Conservation (phyloP, 805 yeast genomes). For the Lipomyces japonicus region DNA sequence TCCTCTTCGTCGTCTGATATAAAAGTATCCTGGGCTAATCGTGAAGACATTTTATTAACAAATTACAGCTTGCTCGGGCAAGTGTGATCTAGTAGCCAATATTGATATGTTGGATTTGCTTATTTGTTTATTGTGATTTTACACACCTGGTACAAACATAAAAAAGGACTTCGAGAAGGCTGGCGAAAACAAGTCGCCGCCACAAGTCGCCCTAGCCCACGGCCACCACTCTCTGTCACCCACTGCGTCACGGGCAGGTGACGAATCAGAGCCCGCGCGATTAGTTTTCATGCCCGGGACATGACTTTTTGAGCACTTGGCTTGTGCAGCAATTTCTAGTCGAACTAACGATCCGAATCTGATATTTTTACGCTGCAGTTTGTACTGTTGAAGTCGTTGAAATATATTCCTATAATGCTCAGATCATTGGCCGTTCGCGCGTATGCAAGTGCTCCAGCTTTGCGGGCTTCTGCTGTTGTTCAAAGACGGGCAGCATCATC, state of each 20-base stretch:
- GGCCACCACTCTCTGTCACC: not conserved
- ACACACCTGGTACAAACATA: no score
- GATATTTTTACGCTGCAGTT: no score
- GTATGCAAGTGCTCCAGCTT: not conserved
- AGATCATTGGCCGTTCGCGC: conserved; percentile 9
- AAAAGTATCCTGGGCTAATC: conserved; percentile 27
- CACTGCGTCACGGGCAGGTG: not conserved
- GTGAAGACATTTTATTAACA: conserved; percentile 9
- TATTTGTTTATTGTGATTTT: no score
- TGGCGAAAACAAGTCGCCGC: not conserved
- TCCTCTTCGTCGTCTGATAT: conserved; percentile 79
- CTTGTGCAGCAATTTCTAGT: no score
- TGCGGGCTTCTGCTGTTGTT: not conserved
- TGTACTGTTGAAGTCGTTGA: no score
- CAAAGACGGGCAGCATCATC: conserved; percentile 17
- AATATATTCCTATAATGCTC: not conserved
- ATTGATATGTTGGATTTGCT: no score
- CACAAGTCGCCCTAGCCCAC: conserved; percentile 3
- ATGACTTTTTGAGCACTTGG: no score
- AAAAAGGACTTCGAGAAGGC: no score
- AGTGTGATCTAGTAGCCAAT: no score
- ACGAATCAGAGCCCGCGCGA: no score
- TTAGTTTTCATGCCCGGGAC: no score
- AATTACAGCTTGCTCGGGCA: not conserved
- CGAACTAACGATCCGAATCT: no score